These are phyloP conservation scores for Geranium rotundifolium DNA, from an alignment of 345 rosid species.

Conservation along the genomic window DNA sequence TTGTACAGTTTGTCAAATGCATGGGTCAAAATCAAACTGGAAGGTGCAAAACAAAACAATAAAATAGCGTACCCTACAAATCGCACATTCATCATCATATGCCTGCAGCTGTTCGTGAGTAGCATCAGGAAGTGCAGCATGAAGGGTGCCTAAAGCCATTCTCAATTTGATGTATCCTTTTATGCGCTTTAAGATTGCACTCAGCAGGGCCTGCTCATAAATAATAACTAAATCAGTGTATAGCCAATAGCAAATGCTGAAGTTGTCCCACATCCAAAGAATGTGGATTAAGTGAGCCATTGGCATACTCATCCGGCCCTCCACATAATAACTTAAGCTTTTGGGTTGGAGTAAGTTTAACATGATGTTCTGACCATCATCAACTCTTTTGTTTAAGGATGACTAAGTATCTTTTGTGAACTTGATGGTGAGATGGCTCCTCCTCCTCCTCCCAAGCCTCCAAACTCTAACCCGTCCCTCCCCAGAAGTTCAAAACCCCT, in stretches of 20 bases:
- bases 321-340: too few species aligned
- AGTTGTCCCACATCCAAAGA: too few species aligned
- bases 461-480: too few species aligned
- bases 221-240: constrained; percentile 9
- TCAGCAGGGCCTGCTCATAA: constrained; percentile 69
- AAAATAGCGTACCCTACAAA: constrained; percentile 69
- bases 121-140: constrained; percentile 99
- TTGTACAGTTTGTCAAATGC: constrained; percentile 14
- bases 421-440: too few species aligned
- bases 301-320: too few species aligned
- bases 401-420: too few species aligned
- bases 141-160: constrained; percentile 80
- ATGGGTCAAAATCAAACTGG: constrained; percentile 2
- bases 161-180: constrained; percentile 78
- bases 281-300: too few species aligned
- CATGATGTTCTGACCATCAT: too few species aligned
- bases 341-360: too few species aligned
- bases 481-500: too few species aligned
- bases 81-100: constrained; percentile 98
- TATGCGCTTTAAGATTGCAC: constrained; percentile 79
- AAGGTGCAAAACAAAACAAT: constrained; percentile 7
- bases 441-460: too few species aligned
- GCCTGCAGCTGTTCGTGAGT: constrained; percentile 73
- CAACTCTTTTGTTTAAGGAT: too few species aligned
- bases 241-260: neutral